Conservation (phyloP, 768 basidiomycete species). For the Fibroporia radiculosa region DNA sequence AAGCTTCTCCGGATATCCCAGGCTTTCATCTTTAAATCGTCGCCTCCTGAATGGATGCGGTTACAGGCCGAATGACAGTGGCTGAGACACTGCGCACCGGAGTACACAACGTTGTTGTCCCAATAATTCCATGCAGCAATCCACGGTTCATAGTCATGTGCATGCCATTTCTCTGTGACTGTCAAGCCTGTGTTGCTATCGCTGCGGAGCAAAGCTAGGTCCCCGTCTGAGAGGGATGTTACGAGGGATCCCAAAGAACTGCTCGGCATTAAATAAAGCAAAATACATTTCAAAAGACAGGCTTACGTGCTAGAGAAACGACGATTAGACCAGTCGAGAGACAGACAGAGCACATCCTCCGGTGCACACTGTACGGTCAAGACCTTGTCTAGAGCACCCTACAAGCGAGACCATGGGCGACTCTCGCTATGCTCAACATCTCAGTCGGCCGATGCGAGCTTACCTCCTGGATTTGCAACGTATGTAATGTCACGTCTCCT, state of each 20-base stretch:
- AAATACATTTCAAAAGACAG: too few species aligned
- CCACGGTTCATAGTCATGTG: slow-evolving; percentile 95
- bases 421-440: not conserved
- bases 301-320: slow-evolving; percentile 40
- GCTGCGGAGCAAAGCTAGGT: slow-evolving; percentile 51
- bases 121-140: slow-evolving; percentile 87
- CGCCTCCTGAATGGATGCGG: slow-evolving; percentile 58
- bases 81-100: slow-evolving; percentile 41
- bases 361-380: slow-evolving; percentile 41
- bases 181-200: slow-evolving; percentile 36
- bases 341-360: slow-evolving; percentile 68
- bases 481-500: slow-evolving; percentile 62
- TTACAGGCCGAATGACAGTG: not conserved
- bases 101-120: slow-evolving; percentile 73
- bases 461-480: slow-evolving; percentile 46
- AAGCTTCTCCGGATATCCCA: slow-evolving; percentile 82
- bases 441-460: slow-evolving; percentile 9
- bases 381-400: slow-evolving; percentile 24
- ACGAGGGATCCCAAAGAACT: slow-evolving; percentile 55
- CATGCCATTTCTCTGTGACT: slow-evolving; percentile 62
- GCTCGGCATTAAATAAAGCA: too few species aligned
- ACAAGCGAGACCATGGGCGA: too few species aligned
- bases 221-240: slow-evolving; percentile 79
- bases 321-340: slow-evolving; percentile 88
- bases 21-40: slow-evolving; percentile 81